Percentiles rank a stretch among this genome's conserved stretches.
Conservation (phyloP, 345 rosid species). For the Eucalyptus fibrosa region DNA sequence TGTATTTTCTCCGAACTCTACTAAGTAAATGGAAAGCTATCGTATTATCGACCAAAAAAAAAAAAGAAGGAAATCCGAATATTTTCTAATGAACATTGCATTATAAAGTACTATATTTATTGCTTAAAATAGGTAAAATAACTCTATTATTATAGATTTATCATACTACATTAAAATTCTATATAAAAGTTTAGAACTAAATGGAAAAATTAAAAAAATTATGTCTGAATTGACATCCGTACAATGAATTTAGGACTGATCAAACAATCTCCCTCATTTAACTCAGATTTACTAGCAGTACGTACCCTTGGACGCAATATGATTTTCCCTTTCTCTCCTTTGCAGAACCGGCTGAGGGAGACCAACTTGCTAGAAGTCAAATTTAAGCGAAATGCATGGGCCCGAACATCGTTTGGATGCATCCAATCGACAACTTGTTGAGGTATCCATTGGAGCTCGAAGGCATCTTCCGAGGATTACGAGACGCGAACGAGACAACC, state of each 20-base stretch:
- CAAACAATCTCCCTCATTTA: not conserved
- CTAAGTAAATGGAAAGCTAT: too few species aligned
- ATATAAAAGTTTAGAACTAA: too few species aligned
- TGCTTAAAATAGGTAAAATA: too few species aligned
- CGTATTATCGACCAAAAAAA: too few species aligned
- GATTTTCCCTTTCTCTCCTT: not conserved
- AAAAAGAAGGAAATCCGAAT: too few species aligned
- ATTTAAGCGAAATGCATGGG: not conserved
- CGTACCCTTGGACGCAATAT: not conserved
- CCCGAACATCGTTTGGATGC: not conserved
- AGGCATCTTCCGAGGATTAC: not conserved
- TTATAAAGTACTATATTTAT: too few species aligned
- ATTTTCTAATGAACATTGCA: too few species aligned
- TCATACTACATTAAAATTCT: accelerated
- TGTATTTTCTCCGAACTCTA: too few species aligned
- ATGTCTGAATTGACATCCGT: accelerated
- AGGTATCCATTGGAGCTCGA: not conserved
- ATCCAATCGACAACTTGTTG: not conserved
- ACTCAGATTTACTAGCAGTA: not conserved
- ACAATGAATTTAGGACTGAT: not conserved
- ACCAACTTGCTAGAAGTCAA: not conserved
- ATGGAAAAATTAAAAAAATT: too few species aligned
- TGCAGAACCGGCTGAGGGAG: not conserved
- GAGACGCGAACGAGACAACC: not conserved
- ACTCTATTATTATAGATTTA: too few species aligned